Base-by-base conservation (phyloP, 1,139 yeast species). In the Torulaspora pretoriensis region DNA sequence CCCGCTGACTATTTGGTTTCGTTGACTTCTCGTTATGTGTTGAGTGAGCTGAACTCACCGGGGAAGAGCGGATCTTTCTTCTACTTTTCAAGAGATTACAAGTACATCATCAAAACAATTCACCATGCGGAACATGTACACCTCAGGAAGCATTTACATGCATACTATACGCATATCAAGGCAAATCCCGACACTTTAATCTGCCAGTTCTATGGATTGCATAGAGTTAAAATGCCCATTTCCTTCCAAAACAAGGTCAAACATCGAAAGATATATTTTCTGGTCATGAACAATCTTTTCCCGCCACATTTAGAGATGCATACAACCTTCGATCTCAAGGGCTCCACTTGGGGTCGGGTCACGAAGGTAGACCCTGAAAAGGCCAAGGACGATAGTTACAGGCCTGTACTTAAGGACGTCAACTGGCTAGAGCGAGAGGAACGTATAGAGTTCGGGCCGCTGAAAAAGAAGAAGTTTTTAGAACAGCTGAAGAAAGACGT, bases 1-100 rank as follows among this genome's bases (percentile, higher is more conserved):
- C 96, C 96, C 2, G 97, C 97, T 0, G 98, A 94, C 65, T 94
- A 94, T 65, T 73, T 94, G 49, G 83, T 92, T 58, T 87, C 97
- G 1, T 74, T 94, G 53, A 90, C 97, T 0, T 92, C 96, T 14
- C 89, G 89, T 65, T 92, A 90, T 60, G 87, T 94, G 53, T 75
- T 94, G 38, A 84, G 95, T 26, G 97, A 92, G 67, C 72, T 90
- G 53, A 96, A 94, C 16, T 88, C 97, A 1, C 97, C 97, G 0
- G 99, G 99, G 2, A 94, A 94, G 65, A 83, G 95, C 57, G 98
- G 98, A 0, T 88, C 97, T 0, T 90, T 92, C 61, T 94, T 94
- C 62, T 94, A 92, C 68, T 94, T 85, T 65, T 88, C 97, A 9
- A 74, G 96, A 52, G 98, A 94, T 68, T 90, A 83, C 68, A 76